Base-by-base conservation (phyloP, 2,329 filamentous ascomycete genomes). In the Alternaria rosae region DNA sequence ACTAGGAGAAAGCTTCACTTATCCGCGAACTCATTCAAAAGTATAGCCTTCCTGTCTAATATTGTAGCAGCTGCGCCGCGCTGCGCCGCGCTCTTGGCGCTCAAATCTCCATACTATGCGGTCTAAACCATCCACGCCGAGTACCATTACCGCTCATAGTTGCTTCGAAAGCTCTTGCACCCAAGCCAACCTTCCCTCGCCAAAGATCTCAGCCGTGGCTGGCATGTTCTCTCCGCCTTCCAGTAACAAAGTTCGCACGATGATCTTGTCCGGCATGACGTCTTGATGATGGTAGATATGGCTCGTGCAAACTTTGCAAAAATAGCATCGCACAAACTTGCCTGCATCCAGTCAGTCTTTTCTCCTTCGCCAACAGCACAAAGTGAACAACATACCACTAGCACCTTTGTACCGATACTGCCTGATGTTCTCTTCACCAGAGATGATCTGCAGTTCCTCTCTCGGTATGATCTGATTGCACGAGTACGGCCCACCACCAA, bases 271-370 rank as follows among this genome's bases (percentile, higher is more conserved):
- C 3, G 78, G 77, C 76, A 80, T 79, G 10, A 74, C 75, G 45
- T 78, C 76, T 59, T 80, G 79, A 42, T 78, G 74, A 57, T 81
- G 78, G 50, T 80, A 81, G n/a, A 81, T 74, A 59, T 81, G 79
- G 44, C 70, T 76, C 6, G 79, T 81, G 64, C 79, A 81, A 5
- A 67, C 78, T 17, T 68, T 64, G 59, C 79, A 81, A 58, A 77
- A 79, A 61, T 72, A 79, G 64, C 79, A 81, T 52, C 73, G 67
- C 26, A 80, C 77, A 44, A 71, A 69, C 50, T 78, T 80, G 21
- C 73, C 71, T 56, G 20, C 17, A 50, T 17, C 45, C 21, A 25
- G 32, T 41, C 50, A 41, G 50, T 15, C 21, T 57, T 54, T 62
- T 76, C 77, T 47, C 71, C 74, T 12, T 74, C 74, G 7, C 76